Conservation (phyloP, 768 basidiomycete species). For the Tricholoma furcatifolium region DNA sequence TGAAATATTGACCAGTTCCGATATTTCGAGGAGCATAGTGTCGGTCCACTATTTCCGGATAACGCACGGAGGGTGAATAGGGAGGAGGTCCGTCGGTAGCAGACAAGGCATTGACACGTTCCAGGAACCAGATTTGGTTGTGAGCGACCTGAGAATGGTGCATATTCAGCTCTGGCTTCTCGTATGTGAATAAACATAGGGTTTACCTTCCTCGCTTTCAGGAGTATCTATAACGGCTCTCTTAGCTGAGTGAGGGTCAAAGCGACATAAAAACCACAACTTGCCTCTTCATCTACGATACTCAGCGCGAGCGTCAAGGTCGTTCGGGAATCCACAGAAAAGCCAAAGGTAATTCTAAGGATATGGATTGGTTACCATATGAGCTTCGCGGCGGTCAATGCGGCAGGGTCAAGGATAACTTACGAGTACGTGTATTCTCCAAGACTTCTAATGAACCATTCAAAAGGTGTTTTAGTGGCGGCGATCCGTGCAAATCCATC, state of each 20-base stretch:
- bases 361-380: too few species aligned
- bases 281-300: constrained; percentile 5
- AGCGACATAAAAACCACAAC: background rate
- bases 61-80: background rate
- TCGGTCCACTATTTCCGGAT: constrained; percentile 4
- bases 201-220: too few species aligned
- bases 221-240: too few species aligned
- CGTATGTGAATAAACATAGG: too few species aligned
- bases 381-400: too few species aligned
- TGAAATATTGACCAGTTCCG: background rate
- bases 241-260: too few species aligned
- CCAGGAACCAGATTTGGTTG: too few species aligned
- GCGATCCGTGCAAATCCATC: constrained; percentile 5
- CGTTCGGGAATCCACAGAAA: background rate
- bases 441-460: constrained; percentile 5
- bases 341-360: background rate
- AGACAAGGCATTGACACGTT: too few species aligned
- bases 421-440: constrained; percentile 7
- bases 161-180: too few species aligned
- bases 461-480: background rate
- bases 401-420: background rate
- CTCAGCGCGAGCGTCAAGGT: constrained; percentile 6
- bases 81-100: background rate
- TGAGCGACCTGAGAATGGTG: too few species aligned
- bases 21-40: background rate